phyloP scores from a whole-genome alignment of 805 yeast genomes.

The Kurtzmaniella fragi region DNA sequence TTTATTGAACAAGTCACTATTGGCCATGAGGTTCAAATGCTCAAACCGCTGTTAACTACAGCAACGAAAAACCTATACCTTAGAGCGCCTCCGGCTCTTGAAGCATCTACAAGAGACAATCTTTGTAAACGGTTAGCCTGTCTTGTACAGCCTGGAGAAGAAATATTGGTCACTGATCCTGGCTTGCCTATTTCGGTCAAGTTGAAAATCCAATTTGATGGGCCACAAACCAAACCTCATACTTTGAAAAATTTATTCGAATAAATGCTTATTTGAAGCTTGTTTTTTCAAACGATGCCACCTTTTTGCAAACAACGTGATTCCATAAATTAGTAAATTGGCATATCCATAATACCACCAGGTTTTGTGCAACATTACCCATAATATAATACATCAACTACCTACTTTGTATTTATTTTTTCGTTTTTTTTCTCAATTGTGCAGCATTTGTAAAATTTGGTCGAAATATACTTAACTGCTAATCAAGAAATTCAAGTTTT shows the following conservation, averaged over 20 bases:
- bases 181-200: conserved; percentile 42
- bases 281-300: too few species aligned
- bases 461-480: too few species aligned
- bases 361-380: too few species aligned
- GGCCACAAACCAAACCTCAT: conserved; percentile 19
- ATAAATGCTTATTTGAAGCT: too few species aligned
- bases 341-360: too few species aligned
- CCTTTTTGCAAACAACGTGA: too few species aligned
- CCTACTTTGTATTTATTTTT: too few species aligned
- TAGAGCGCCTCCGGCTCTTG: conserved; percentile 43
- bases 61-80: conserved; percentile 37
- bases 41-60: conserved; percentile 44
- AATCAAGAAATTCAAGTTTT: too few species aligned
- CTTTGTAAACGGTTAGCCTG: conserved; percentile 26
- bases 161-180: conserved; percentile 50
- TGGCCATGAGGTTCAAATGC: conserved; percentile 28
- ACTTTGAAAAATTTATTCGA: not conserved
- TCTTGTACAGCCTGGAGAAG: conserved; percentile 41
- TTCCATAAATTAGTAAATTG: too few species aligned
- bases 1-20: conserved; percentile 37
- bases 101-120: conserved; percentile 42
- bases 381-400: too few species aligned
- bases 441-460: too few species aligned
- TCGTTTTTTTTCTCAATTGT: too few species aligned
- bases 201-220: conserved; percentile 17